Percentiles rank a stretch among this genome's conserved stretches.
These are phyloP conservation scores for Penicillium crystallinum DNA, from an alignment of 495 filamentous ascomycete genomes.

Conservation along the genomic window DNA sequence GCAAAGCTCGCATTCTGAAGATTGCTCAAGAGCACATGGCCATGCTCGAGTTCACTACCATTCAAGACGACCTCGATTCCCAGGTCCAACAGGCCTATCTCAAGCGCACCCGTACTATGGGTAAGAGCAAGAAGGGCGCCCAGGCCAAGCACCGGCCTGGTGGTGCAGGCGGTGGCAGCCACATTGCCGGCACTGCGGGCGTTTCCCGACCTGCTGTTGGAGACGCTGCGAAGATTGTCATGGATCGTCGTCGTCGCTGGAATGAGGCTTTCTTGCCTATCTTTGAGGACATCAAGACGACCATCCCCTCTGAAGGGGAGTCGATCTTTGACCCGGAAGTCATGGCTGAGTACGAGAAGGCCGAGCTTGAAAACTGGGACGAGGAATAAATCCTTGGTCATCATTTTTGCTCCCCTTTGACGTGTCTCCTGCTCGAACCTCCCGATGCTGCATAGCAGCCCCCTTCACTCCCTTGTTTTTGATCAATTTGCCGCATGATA, in stretches of 20 bases:
- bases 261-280: conserved; percentile 80
- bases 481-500: conserved; percentile 8
- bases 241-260: conserved; percentile 86
- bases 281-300: conserved; percentile 68
- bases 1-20: conserved; percentile 79
- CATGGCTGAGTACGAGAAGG: conserved; percentile 56
- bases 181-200: conserved; percentile 43
- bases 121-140: conserved; percentile 78
- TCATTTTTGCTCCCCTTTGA: not conserved
- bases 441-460: not conserved
- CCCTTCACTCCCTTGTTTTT: not conserved
- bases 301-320: conserved; percentile 48
- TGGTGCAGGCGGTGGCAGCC: conserved; percentile 50
- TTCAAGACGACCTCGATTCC: conserved; percentile 91
- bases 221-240: conserved; percentile 79
- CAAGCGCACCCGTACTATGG: conserved; percentile 91
- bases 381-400: conserved; percentile 43
- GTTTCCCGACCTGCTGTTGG: conserved; percentile 77
- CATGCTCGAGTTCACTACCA: conserved; percentile 91
- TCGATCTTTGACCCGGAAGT: conserved; percentile 59
- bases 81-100: conserved; percentile 95
- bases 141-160: conserved; percentile 68
- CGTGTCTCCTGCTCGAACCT: not conserved
- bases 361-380: conserved; percentile 71
- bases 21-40: conserved; percentile 88